A percentile compares a stretch with the other conserved stretches of the same genome.
Conservation (phyloP, 768 basidiomycete genomes). For the Lactifluus echinatus region DNA sequence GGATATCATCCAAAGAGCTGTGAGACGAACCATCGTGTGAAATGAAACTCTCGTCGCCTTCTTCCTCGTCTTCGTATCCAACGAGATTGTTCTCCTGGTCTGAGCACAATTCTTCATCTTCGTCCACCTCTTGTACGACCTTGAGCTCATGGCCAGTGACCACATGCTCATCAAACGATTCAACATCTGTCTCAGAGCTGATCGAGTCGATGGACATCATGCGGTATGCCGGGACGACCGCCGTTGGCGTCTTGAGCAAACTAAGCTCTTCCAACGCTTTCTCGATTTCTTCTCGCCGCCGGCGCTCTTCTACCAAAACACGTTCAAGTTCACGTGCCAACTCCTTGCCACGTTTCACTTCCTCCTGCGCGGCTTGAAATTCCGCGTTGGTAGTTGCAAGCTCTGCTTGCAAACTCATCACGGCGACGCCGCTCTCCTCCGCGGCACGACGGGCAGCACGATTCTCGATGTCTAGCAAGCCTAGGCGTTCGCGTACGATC, state of each 20-base stretch:
- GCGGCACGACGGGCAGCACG: conserved; percentile 40
- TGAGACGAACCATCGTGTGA: conserved; percentile 26
- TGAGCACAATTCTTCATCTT: conserved; percentile 30
- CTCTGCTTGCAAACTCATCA: conserved; percentile 23
- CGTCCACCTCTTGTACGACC: conserved; percentile 48
- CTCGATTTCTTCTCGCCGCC: conserved; percentile 41
- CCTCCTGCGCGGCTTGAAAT: conserved; percentile 31
- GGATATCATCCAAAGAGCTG: conserved; percentile 27
- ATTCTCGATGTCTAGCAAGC: conserved; percentile 61
- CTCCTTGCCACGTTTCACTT: conserved; percentile 19
- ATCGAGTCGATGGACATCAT: conserved; percentile 56
- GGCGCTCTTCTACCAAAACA: conserved; percentile 35
- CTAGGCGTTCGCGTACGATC: conserved; percentile 68
- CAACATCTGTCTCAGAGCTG: conserved; percentile 62
- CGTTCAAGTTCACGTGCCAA: conserved; percentile 22
- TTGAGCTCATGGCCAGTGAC: conserved; percentile 34
- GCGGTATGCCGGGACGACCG: conserved; percentile 38
- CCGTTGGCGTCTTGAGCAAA: conserved; percentile 39
- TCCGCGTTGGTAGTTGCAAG: conserved; percentile 30
- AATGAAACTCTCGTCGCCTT: conserved; percentile 52
- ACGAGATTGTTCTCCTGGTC: conserved; percentile 52
- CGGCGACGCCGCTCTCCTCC: conserved; percentile 23
- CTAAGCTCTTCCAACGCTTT: conserved; percentile 39
- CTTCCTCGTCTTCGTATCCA: conserved; percentile 65
- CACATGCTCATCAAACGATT: conserved; percentile 38